Conservation (phyloP, 2,329 filamentous ascomycete genomes). For the Trichocomaceae sp. region DNA sequence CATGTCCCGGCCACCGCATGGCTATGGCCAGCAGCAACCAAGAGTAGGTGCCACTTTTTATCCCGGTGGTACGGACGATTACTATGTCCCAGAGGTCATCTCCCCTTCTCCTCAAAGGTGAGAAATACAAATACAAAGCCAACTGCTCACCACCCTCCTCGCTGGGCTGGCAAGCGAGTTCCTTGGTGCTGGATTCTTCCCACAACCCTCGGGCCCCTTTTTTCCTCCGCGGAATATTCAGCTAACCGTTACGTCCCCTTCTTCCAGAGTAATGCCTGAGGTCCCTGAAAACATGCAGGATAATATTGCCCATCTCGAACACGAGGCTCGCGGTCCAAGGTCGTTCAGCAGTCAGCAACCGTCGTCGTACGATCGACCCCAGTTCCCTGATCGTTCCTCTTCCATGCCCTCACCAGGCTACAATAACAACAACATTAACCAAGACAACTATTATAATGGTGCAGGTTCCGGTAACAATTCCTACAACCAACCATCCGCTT, state of each 20-base stretch:
- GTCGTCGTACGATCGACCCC: constrained; percentile 24
- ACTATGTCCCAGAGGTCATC: constrained; percentile 62
- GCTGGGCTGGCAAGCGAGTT: background rate
- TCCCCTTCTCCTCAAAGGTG: constrained; percentile 66
- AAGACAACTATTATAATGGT: constrained; percentile 12
- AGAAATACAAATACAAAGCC: constrained; percentile 20
- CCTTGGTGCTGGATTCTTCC: constrained; percentile 13
- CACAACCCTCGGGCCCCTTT: no score
- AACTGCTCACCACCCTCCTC: background rate
- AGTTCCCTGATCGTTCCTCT: constrained; percentile 33
- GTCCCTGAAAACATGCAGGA: constrained; percentile 96
- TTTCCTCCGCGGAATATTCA: background rate
- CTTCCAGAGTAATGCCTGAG: constrained; percentile 78
- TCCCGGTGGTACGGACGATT: constrained; percentile 62
- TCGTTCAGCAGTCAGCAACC: constrained; percentile 20
- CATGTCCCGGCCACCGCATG: constrained; percentile 14
- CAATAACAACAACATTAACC: constrained; percentile 19
- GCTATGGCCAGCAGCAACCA: constrained; percentile 30
- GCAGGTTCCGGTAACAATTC: constrained; percentile 35
- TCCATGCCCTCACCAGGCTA: constrained; percentile 20
- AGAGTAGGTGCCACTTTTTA: constrained; percentile 58
- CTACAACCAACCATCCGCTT: constrained; percentile 47
- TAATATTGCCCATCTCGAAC: constrained; percentile 83
- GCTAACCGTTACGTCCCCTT: background rate
- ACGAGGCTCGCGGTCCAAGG: constrained; percentile 56